phyloP scores from a whole-genome alignment of 2,329 filamentous ascomycete species.

The Sphaerulina vaccinii region DNA sequence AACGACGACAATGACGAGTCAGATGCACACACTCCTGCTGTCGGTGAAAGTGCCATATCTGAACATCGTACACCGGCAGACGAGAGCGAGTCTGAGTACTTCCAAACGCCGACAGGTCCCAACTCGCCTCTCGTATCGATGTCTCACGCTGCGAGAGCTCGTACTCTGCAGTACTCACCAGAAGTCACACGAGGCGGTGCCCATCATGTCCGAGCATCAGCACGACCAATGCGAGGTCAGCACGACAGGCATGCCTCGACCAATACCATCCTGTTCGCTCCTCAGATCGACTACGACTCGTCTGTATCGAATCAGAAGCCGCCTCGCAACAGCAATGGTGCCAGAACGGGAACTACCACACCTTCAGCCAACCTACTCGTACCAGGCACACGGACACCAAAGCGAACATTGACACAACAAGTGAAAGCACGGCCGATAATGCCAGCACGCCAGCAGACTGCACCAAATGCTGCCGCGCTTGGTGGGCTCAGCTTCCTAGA shows the following conservation, averaged over 20 bases:
- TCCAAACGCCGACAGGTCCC: constrained; percentile 42
- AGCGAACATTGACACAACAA: constrained; percentile 35
- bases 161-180: constrained; percentile 27
- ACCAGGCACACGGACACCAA: constrained; percentile 33
- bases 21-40: constrained; percentile 43
- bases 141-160: constrained; percentile 28
- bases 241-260: constrained; percentile 76
- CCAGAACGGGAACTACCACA: constrained; percentile 35
- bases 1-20: constrained; percentile 63
- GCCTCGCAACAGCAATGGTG: constrained; percentile 31
- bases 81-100: constrained; percentile 43
- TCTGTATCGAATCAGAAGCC: constrained; percentile 37
- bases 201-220: constrained; percentile 14
- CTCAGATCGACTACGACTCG: constrained; percentile 42
- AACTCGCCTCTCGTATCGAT: constrained; percentile 27
- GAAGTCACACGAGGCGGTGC: constrained; percentile 30
- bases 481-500: constrained; percentile 31
- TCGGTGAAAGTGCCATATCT: constrained; percentile 34
- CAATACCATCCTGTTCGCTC: constrained; percentile 82
- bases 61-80: constrained; percentile 31
- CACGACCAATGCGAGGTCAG: constrained; percentile 32
- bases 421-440: constrained; percentile 58
- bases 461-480: constrained; percentile 18
- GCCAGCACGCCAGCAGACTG: constrained; percentile 43
- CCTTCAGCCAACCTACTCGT: constrained; percentile 26